These are phyloP conservation scores for Tillandsia leiboldiana DNA, from an alignment of 176 grass and related monocot species.

Conservation along the genomic window DNA sequence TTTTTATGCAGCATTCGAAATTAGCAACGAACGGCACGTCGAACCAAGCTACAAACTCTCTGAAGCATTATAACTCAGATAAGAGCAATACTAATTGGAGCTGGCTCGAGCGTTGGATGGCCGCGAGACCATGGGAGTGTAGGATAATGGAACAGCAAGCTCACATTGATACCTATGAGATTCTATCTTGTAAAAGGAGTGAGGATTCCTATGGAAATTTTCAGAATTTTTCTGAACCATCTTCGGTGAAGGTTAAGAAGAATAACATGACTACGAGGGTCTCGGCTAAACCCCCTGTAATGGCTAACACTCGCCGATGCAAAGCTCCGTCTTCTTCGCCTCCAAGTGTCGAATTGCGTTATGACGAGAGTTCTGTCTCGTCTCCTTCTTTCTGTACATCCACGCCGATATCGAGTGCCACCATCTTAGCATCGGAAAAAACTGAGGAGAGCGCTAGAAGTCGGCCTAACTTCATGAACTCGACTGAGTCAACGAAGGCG, in stretches of 20 bases:
- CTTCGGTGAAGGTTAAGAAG: conserved; percentile 55
- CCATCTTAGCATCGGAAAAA: conserved; percentile 41
- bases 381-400: conserved; percentile 67
- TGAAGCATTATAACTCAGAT: conserved; percentile 47
- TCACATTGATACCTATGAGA: conserved; percentile 29
- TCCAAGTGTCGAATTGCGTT: conserved; percentile 67
- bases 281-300: conserved; percentile 40
- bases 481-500: conserved; percentile 85
- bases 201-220: conserved; percentile 32
- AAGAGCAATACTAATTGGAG: conserved; percentile 77
- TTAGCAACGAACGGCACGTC: conserved; percentile 17
- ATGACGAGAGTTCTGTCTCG: conserved; percentile 67
- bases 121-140: conserved; percentile 78
- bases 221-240: conserved; percentile 38
- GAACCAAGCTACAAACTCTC: conserved; percentile 32
- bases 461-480: conserved; percentile 80
- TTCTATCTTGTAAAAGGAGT: conserved; percentile 20
- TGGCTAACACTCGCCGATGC: conserved; percentile 23
- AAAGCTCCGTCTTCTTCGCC: conserved; percentile 54
- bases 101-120: conserved; percentile 96
- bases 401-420: conserved; percentile 53
- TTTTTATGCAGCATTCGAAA: conserved; percentile 45
- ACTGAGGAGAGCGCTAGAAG: conserved; percentile 27
- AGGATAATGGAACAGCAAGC: conserved; percentile 78
- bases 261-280: conserved; percentile 62